Conservation (phyloP, 2,329 filamentous ascomycete genomes). For the Penicillium vulpinum region DNA sequence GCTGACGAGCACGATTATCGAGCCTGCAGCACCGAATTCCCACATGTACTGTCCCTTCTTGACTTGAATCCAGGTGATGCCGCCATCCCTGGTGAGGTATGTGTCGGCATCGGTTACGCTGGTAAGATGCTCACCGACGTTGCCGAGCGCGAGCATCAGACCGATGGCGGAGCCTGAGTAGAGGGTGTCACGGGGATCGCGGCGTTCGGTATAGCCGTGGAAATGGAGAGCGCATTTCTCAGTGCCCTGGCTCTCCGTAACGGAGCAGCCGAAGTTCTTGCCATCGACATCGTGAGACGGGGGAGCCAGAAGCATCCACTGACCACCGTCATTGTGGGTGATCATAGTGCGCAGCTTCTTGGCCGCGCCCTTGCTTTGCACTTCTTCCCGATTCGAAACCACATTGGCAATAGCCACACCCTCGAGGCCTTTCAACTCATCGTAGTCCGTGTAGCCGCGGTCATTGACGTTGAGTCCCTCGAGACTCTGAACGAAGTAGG, state of each 20-base stretch:
- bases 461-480: conserved; percentile 77
- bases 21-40: conserved; percentile 95
- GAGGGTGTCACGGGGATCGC: conserved; percentile 78
- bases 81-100: conserved; percentile 89
- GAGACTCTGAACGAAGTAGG: conserved; percentile 85
- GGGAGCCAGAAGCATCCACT: conserved; percentile 77
- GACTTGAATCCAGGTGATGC: conserved; percentile 79
- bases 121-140: conserved; percentile 74
- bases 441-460: conserved; percentile 83
- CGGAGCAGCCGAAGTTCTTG: conserved; percentile 69
- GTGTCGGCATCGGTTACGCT: conserved; percentile 74
- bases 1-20: conserved; percentile 83
- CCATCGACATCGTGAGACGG: conserved; percentile 69
- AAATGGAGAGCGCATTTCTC: conserved; percentile 83
- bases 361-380: conserved; percentile 59
- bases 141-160: conserved; percentile 86
- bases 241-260: conserved; percentile 52
- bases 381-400: conserved; percentile 70
- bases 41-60: conserved; percentile 88
- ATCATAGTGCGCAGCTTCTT: conserved; percentile 90
- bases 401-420: conserved; percentile 86
- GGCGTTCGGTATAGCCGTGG: conserved; percentile 91
- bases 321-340: conserved; percentile 91
- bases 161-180: conserved; percentile 86
- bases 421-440: conserved; percentile 90